Evolutionary conservation across 306 rosid species (phyloP).

Genomic region (Nissolia schottii): DNA sequence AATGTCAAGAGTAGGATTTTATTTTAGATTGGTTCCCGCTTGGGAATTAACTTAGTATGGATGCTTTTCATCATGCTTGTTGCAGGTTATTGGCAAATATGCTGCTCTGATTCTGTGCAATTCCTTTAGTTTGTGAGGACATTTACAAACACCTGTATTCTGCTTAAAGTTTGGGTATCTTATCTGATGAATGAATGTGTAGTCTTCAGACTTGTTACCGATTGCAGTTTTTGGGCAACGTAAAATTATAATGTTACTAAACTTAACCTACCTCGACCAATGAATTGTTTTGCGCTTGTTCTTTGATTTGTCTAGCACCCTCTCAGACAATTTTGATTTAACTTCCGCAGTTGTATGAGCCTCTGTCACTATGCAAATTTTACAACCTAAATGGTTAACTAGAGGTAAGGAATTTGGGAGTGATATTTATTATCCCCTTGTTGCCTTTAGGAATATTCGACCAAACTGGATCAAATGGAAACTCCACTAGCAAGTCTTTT

Average conservation of each 20-base stretch:
- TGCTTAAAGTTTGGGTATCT: conserved; percentile 13
- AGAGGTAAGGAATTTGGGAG: too few relatives aligned
- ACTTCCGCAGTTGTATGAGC: background rate
- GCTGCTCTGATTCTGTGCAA: conserved; percentile 22
- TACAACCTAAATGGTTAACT: background rate
- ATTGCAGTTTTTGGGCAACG: background rate
- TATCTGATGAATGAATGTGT: conserved; percentile 9
- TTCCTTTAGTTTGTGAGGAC: conserved; percentile 3
- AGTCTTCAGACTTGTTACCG: background rate
- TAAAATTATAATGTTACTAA: background rate
- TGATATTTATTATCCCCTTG: too few relatives aligned
- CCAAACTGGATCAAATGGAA: background rate
- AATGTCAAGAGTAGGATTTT: background rate
- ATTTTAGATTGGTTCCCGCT: background rate
- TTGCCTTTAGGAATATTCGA: background rate
- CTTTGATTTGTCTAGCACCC: background rate
- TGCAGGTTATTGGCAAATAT: conserved; percentile 22
- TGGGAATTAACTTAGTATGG: background rate
- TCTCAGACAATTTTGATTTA: background rate
- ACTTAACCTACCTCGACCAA: background rate
- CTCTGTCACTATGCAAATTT: background rate
- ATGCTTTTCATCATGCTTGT: conserved; percentile 23
- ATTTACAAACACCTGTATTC: conserved; percentile 6
- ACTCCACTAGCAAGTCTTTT: background rate
- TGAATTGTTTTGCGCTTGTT: conserved; percentile 1